Evolutionary conservation across 176 grass and related monocot species (phyloP), one percentile per base, ranked within the genome.

Genomic region (Ampelocalamus luodianensis): DNA sequence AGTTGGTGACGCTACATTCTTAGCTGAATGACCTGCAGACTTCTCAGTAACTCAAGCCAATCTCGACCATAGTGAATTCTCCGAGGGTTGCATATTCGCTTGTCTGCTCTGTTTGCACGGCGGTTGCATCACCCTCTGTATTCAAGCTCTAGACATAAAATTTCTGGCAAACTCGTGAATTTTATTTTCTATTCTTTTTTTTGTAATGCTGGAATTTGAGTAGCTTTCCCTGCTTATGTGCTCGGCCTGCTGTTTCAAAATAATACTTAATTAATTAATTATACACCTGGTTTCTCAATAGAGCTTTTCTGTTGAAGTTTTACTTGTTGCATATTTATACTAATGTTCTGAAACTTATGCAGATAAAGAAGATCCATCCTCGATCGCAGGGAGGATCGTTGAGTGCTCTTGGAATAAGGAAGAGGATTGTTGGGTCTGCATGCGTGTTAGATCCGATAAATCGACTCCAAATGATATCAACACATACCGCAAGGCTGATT

Each of bases 391-490:
- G 66, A 94, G 85, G 88, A 94, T 97, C 62, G 64, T 97, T 4
- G 94, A 97, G 73, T 97, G 94, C 46, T 92, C 90, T 23, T 94
- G 90, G 94, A 91, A 94, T 68, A 83, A 87, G 72, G 65, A 94
- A 53, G 88, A 90, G 9, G 61, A 87, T 20, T 89, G 66, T 60
- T 97, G 94, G 94, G 71, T 75, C 23, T 97, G 92, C 85, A 97
- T 97, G 92, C 85, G 94, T 2, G 29, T 94, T 79, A 72, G 94
- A 87, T 63, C 79, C 0, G 94, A 97, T 90, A 97, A 97, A 92
- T 74, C 89, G 1, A 94, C 94, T 85, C 94, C 94, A 46, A 97
- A 94, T n/a, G 94, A 97, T 43, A 97, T 97, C 60, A 97, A 94
- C 60, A 97, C 94, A 85, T 97, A 97, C 53, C 78, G 88, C 76